Conservation (phyloP, 495 filamentous ascomycete genomes). For the Apiosordaria backusii region DNA sequence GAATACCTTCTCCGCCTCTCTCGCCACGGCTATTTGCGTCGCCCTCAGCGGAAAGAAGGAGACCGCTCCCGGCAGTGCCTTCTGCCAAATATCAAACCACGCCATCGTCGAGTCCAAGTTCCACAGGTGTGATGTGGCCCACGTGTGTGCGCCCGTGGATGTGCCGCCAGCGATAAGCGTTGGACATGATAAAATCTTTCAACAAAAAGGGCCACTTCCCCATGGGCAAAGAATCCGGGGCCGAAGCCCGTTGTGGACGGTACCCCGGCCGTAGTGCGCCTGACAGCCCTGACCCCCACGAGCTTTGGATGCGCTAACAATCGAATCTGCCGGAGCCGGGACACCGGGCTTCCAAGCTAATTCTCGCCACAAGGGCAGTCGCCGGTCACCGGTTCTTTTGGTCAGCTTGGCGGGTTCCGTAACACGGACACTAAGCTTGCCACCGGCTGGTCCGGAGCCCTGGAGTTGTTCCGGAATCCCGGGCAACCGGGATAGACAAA, state of each 20-base stretch:
- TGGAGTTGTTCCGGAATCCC: background rate
- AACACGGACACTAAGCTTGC: background rate
- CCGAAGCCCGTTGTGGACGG: background rate
- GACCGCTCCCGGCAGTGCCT: background rate
- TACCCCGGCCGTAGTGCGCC: background rate
- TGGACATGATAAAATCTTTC: background rate
- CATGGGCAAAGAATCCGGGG: background rate
- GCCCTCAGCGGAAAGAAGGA: background rate
- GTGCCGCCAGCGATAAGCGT: background rate
- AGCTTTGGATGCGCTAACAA: background rate
- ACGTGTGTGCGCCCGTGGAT: background rate
- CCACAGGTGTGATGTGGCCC: no score
- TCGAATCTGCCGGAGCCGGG: background rate
- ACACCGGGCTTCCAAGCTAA: background rate
- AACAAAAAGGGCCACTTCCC: background rate
- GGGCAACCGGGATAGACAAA: background rate
- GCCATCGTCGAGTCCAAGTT: background rate
- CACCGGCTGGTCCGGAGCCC: background rate
- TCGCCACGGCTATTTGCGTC: background rate
- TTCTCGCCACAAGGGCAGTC: background rate
- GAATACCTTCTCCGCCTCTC: background rate
- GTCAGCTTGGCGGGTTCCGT: slow-evolving; percentile 6
- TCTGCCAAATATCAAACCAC: background rate
- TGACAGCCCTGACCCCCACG: background rate
- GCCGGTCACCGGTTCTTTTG: background rate